A percentile compares a stretch with the other conserved stretches of the same genome.
Conservation (phyloP, 176 grass and related monocot species). For the Themeda triandra region DNA sequence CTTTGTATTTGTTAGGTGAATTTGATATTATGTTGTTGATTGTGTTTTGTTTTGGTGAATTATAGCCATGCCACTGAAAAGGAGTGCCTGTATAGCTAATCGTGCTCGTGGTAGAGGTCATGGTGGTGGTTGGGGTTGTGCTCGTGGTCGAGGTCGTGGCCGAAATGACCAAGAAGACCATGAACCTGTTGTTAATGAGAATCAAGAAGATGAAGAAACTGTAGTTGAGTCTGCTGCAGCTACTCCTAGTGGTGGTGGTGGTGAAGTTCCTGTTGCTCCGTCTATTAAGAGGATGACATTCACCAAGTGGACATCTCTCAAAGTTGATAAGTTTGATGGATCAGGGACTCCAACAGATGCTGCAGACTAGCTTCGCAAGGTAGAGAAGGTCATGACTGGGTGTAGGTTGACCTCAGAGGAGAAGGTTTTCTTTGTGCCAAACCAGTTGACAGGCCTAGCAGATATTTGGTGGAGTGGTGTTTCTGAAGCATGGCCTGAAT, state of each 20-base stretch:
- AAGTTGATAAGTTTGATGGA: background rate
- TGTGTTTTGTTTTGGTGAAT: no score
- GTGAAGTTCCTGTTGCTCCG: background rate
- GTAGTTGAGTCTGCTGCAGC: no score
- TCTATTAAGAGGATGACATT: background rate
- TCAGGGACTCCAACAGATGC: background rate
- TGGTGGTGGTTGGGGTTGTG: no score
- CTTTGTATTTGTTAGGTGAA: no score
- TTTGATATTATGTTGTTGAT: no score
- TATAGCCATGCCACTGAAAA: no score
- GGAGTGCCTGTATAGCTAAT: no score
- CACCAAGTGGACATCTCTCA: background rate
- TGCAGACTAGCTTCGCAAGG: background rate
- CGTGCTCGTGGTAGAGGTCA: background rate
- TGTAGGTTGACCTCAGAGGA: background rate
- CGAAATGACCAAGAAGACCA: background rate
- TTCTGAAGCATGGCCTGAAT: background rate
- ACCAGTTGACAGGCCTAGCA: background rate
- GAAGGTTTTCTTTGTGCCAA: background rate
- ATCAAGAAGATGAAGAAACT: background rate
- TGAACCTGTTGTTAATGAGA: background rate
- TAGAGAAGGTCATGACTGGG: background rate
- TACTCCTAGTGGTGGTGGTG: background rate
- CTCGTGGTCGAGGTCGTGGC: background rate
- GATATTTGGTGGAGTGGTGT: background rate